Percentiles rank a stretch among this genome's conserved stretches.
Conservation (phyloP, 768 basidiomycete genomes). For the Butyriboletus loyo region DNA sequence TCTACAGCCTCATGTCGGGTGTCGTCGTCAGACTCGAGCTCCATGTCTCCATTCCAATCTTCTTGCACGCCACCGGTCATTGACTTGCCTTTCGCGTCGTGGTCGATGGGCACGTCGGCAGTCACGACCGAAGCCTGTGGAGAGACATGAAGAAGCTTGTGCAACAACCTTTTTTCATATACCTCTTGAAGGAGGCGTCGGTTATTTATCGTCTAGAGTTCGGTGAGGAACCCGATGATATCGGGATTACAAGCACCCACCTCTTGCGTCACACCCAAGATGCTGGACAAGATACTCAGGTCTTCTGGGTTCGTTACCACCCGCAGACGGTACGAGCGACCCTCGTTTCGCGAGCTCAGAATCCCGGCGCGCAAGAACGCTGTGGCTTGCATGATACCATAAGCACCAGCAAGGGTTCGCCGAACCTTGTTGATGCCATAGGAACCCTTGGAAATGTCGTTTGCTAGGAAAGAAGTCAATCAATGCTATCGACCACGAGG, state of each 20-base stretch:
- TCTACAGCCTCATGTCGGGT: slow-evolving; percentile 1
- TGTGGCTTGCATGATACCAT: slow-evolving; percentile 71
- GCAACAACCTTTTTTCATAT: slow-evolving; percentile 56
- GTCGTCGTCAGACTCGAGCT: slow-evolving; percentile 25
- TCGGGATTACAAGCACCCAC: slow-evolving; percentile 38
- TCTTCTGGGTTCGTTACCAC: slow-evolving; percentile 52
- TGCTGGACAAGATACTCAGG: slow-evolving; percentile 73
- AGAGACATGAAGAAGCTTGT: slow-evolving; percentile 51
- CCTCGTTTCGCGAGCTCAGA: slow-evolving; percentile 52
- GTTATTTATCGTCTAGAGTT: slow-evolving; percentile 65
- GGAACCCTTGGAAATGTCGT: slow-evolving; percentile 90
- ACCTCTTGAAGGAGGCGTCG: slow-evolving; percentile 67
- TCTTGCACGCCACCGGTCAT: slow-evolving; percentile 29
- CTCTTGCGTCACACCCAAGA: slow-evolving; percentile 84
- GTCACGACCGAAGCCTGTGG: slow-evolving; percentile 15
- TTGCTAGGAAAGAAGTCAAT: slow-evolving; percentile 48
- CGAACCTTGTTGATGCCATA: slow-evolving; percentile 81
- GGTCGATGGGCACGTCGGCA: slow-evolving; percentile 20
- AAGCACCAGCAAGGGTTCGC: slow-evolving; percentile 79
- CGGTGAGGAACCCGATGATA: slow-evolving; percentile 1
- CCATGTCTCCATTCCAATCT: slow-evolving; percentile 42
- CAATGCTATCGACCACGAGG: not conserved
- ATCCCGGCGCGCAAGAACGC: slow-evolving; percentile 65
- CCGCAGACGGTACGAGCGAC: slow-evolving; percentile 46
- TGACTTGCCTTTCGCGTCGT: slow-evolving; percentile 5